phyloP scores from a whole-genome alignment of 2,329 filamentous ascomycete species.

The Apiospora marii region DNA sequence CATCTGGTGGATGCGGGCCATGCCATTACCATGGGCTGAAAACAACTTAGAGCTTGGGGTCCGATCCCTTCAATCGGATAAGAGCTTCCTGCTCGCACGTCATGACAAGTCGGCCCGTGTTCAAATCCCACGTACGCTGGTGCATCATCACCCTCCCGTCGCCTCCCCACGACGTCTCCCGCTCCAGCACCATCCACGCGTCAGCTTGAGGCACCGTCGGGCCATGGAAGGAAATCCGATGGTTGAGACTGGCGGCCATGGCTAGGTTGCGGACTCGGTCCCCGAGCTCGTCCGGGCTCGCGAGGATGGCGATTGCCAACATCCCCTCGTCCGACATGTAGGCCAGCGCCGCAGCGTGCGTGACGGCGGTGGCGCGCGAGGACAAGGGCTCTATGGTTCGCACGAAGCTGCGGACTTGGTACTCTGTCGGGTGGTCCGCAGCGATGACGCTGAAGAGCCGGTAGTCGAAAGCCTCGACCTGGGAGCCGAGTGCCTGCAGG shows the following conservation, averaged over 20 bases:
- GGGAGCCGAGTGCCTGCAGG: slow-evolving; percentile 14
- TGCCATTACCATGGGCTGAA: neutral
- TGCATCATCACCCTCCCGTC: slow-evolving; percentile 28
- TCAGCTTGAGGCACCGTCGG: slow-evolving; percentile 7
- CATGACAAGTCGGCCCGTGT: slow-evolving; percentile 26
- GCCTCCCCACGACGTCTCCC: slow-evolving; percentile 30
- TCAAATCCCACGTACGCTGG: slow-evolving; percentile 25
- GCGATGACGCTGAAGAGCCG: slow-evolving; percentile 1
- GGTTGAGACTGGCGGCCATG: slow-evolving; percentile 30
- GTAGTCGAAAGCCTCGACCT: slow-evolving; percentile 23
- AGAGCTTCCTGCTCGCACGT: slow-evolving; percentile 28
- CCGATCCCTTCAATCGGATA: slow-evolving; percentile 19
- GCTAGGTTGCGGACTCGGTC: slow-evolving; percentile 26
- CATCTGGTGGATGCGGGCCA: too few relatives aligned
- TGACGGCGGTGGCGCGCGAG: neutral
- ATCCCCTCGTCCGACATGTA: slow-evolving; percentile 31
- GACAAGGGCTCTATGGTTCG: slow-evolving; percentile 14
- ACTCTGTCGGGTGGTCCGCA: neutral
- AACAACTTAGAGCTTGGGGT: neutral
- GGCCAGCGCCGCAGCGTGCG: slow-evolving; percentile 29
- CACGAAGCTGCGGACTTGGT: neutral
- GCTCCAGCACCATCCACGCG: slow-evolving; percentile 29
- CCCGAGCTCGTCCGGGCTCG: slow-evolving; percentile 24
- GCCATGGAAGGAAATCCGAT: slow-evolving; percentile 31
- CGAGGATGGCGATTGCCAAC: slow-evolving; percentile 25